Evolutionary conservation across 371 early-diverging fungal genomes (phyloP).

Genomic region (Actinomucor elegans): DNA sequence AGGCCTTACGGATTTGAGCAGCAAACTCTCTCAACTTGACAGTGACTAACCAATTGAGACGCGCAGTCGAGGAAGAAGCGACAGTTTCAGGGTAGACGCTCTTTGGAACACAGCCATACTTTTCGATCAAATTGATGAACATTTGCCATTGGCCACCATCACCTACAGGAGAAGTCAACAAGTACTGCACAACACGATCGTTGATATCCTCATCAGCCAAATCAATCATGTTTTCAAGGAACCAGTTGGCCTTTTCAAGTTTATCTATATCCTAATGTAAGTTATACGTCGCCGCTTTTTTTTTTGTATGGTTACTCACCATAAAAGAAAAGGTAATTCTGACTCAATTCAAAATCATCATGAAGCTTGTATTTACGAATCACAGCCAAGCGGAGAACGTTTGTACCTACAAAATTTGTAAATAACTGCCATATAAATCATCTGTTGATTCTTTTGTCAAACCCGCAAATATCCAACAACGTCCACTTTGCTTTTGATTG

Average conservation of each 20-base stretch:
- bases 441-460: slow-evolving; percentile 33
- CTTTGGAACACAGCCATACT: slow-evolving; percentile 81
- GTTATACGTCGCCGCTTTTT: too few species aligned
- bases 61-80: slow-evolving; percentile 61
- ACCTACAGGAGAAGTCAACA: slow-evolving; percentile 64
- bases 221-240: slow-evolving; percentile 76
- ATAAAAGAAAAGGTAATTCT: slow-evolving; percentile 80
- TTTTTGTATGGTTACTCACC: slow-evolving; percentile 44
- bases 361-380: slow-evolving; percentile 58
- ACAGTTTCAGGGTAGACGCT: slow-evolving; percentile 70
- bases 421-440: not conserved
- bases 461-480: slow-evolving; percentile 88
- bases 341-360: slow-evolving; percentile 80
- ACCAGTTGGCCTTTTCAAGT: slow-evolving; percentile 83
- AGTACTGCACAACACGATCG: slow-evolving; percentile 73
- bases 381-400: slow-evolving; percentile 37
- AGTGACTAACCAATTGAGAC: slow-evolving; percentile 63
- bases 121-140: slow-evolving; percentile 74
- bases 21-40: slow-evolving; percentile 77
- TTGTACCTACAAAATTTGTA: slow-evolving; percentile 25
- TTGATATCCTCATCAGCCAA: slow-evolving; percentile 63
- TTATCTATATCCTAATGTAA: slow-evolving; percentile 38
- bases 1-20: slow-evolving; percentile 51
- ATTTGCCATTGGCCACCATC: slow-evolving; percentile 80
- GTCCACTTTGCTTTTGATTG: slow-evolving; percentile 78